These are phyloP conservation scores for Taiozyma onychis DNA, from an alignment of 1,139 yeast genomes.

Conservation along the genomic window DNA sequence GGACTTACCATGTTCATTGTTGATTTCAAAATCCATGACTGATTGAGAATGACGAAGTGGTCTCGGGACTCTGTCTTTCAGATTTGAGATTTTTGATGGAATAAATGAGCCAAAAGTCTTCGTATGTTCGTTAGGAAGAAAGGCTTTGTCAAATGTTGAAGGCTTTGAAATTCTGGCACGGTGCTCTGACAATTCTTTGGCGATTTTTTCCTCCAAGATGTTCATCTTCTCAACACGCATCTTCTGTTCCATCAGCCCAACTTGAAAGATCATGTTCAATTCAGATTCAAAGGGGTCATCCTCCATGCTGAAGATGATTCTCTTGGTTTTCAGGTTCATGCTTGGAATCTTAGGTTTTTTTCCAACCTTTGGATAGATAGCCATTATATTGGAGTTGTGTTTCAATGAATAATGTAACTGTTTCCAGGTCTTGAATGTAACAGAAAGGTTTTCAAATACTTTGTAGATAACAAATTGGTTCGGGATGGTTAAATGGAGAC, in stretches of 20 bases:
- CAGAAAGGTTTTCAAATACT: slow-evolving; percentile 56
- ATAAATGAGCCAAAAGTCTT: slow-evolving; percentile 3
- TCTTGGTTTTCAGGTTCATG: slow-evolving; percentile 39
- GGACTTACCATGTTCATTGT: not conserved
- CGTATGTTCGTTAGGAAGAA: slow-evolving; percentile 1
- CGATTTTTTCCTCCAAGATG: slow-evolving; percentile 40
- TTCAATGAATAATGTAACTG: slow-evolving; percentile 46
- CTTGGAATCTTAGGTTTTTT: slow-evolving; percentile 43
- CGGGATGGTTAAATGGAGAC: slow-evolving; percentile 35
- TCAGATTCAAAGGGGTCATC: slow-evolving; percentile 90
- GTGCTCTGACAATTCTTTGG: slow-evolving; percentile 14
- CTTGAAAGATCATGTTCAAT: slow-evolving; percentile 66
- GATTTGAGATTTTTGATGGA: slow-evolving; percentile 1
- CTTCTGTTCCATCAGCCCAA: slow-evolving; percentile 69
- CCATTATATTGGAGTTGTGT: slow-evolving; percentile 30
- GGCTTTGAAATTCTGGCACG: slow-evolving; percentile 1
- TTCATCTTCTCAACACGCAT: slow-evolving; percentile 52
- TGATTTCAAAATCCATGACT: not conserved
- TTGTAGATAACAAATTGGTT: slow-evolving; percentile 51
- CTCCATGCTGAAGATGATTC: slow-evolving; percentile 48
- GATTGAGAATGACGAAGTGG: slow-evolving; percentile 4
- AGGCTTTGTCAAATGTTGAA: slow-evolving; percentile 1
- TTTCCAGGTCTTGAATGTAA: slow-evolving; percentile 48
- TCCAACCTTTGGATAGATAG: slow-evolving; percentile 32
- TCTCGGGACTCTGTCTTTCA: slow-evolving; percentile 1